phyloP scores from a whole-genome alignment of 768 basidiomycete genomes.

The Suillus sp. region DNA sequence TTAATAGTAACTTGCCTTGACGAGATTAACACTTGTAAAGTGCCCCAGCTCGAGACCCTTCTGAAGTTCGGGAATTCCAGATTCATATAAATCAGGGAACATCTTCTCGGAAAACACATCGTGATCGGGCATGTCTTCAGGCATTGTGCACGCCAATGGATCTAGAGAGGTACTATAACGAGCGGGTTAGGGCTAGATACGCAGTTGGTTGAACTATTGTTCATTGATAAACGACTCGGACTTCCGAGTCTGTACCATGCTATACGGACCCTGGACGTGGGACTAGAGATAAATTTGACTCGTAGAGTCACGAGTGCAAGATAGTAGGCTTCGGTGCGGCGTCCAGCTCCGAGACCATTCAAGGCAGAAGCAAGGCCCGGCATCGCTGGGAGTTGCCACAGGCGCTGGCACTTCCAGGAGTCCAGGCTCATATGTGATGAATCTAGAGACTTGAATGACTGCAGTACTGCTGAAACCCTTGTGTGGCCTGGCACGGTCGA shows the following conservation, averaged over 20 bases:
- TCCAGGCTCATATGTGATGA: not conserved
- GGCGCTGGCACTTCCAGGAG: not conserved
- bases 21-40: slow-evolving; percentile 64
- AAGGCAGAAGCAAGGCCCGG: not conserved
- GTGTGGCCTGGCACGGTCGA: not conserved
- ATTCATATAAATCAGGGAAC: slow-evolving; percentile 64
- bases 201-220: slow-evolving; percentile 11
- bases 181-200: not conserved
- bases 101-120: not conserved
- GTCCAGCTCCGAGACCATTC: not conserved
- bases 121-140: slow-evolving; percentile 19
- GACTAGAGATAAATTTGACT: slow-evolving; percentile 1
- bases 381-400: not conserved
- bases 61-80: slow-evolving; percentile 57
- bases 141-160: slow-evolving; percentile 7
- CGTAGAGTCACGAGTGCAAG: slow-evolving; percentile 5
- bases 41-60: slow-evolving; percentile 49
- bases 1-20: slow-evolving; percentile 44
- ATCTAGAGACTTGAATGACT: not conserved
- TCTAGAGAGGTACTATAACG: slow-evolving; percentile 14
- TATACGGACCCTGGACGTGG: slow-evolving; percentile 12
- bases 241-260: slow-evolving; percentile 20
- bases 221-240: slow-evolving; percentile 25
- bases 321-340: not conserved
- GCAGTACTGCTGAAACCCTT: not conserved